Evolutionary conservation across 768 basidiomycete genomes (phyloP), one percentile per base, ranked within the genome.

Genomic region (Suillus subalutaceus): DNA sequence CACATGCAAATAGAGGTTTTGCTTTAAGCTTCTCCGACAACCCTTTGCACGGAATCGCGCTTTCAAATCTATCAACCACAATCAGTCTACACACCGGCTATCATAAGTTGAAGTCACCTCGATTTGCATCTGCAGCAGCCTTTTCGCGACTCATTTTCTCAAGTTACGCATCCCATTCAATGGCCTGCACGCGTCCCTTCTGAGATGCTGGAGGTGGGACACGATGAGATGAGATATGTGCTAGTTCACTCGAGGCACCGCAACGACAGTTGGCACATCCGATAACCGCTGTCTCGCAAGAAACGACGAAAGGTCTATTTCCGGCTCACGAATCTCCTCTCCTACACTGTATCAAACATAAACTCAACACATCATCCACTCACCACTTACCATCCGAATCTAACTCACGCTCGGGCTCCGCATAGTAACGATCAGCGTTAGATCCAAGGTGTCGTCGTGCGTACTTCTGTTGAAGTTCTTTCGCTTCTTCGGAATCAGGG

Each of bases 371-470:
- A 52, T 12, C 62, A 48, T 40, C 6, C 23, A 23, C 53, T 30
- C 6, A 43, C 10, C 18, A 70, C 81, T 30, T 70, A 90, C 92
- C 91, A 74, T 92, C 90, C 2, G 89, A 88, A 71, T 85, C 88
- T 32, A 91, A 78, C 69, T 90, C 87, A 3, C 87, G 87, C 65
- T 87, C 89, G 23, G 85, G 84, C 76, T 93, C 92, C 18, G 72
- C 82, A 72, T 94, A n/a, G n/a, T n/a, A 94, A 62, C 92, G 82
- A 80, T 93, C 91, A 0, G 81, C 88, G 72, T 94, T 94, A 5
- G 89, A 83, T 4, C 82, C 87, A 18, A 94, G 79, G 59, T 86
- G 79, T 44, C 92, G 81, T 65, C 82, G 81, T 32, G 85, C 74
- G 64, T 84, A 93, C 72, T 85, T 89, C 43, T 72, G 74, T 18